These are phyloP conservation scores for Aphanomyces euteiches DNA, from an alignment of 352 stramenopile species.

Conservation along the genomic window DNA sequence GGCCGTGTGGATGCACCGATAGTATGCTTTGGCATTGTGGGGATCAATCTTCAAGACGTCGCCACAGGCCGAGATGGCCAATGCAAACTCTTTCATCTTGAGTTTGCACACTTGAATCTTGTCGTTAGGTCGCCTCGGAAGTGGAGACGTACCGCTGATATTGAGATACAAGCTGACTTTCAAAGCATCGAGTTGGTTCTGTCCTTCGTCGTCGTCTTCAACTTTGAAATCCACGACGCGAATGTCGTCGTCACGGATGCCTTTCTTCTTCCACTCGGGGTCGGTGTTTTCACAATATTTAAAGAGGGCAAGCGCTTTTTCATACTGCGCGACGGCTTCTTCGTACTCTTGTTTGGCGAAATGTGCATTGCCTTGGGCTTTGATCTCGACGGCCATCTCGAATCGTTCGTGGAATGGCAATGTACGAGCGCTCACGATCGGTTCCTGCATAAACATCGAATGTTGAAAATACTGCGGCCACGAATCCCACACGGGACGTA, in stretches of 20 bases:
- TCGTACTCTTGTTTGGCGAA: constrained; percentile 50
- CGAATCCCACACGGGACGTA: constrained; percentile 64
- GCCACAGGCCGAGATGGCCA: constrained; percentile 65
- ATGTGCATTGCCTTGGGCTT: constrained; percentile 56
- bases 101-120: constrained; percentile 61
- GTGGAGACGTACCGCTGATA: constrained; percentile 50
- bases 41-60: constrained; percentile 60
- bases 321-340: constrained; percentile 76
- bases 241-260: constrained; percentile 79
- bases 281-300: constrained; percentile 79
- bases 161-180: constrained; percentile 78
- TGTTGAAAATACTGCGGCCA: constrained; percentile 86
- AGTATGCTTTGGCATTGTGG: constrained; percentile 72
- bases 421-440: constrained; percentile 43
- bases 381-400: constrained; percentile 58
- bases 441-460: constrained; percentile 85
- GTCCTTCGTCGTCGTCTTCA: constrained; percentile 39
- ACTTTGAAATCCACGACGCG: constrained; percentile 51
- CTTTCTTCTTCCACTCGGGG: constrained; percentile 81
- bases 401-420: constrained; percentile 56
- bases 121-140: not conserved
- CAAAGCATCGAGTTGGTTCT: constrained; percentile 47
- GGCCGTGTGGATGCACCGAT: constrained; percentile 38
- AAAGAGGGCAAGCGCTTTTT: constrained; percentile 79
- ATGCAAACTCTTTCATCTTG: constrained; percentile 61